These are phyloP conservation scores for Thelonectria rubi DNA, from an alignment of 2,329 filamentous ascomycete genomes.

Conservation along the genomic window DNA sequence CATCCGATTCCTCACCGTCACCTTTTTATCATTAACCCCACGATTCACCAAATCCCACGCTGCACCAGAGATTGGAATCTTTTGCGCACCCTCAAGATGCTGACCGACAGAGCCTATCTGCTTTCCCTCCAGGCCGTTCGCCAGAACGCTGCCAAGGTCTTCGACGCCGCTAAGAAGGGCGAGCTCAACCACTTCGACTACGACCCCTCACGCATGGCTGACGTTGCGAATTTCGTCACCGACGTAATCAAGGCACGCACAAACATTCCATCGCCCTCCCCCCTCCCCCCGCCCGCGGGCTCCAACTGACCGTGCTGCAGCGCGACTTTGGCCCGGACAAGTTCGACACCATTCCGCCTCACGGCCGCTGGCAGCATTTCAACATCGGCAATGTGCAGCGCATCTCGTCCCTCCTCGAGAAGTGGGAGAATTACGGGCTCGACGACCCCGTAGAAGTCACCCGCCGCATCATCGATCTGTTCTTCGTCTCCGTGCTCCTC, in stretches of 20 bases:
- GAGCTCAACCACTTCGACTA: slow-evolving; percentile 55
- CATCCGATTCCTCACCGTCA: neutral
- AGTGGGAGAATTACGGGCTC: slow-evolving; percentile 53
- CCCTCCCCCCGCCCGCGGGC: neutral
- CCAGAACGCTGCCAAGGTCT: slow-evolving; percentile 46
- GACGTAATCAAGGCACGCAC: slow-evolving; percentile 52
- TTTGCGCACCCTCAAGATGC: slow-evolving; percentile 2
- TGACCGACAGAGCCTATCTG: slow-evolving; percentile 44
- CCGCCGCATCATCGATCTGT: slow-evolving; percentile 66
- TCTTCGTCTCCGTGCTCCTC: slow-evolving; percentile 67
- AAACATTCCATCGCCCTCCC: neutral
- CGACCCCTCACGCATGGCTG: slow-evolving; percentile 48
- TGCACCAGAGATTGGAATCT: neutral
- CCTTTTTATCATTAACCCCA: neutral
- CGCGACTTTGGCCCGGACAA: slow-evolving; percentile 60
- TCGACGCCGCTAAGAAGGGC: slow-evolving; percentile 49
- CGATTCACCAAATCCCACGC: too few species aligned
- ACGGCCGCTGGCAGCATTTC: slow-evolving; percentile 71
- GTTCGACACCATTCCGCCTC: slow-evolving; percentile 59
- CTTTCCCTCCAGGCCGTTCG: slow-evolving; percentile 49
- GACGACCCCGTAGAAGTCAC: slow-evolving; percentile 57
- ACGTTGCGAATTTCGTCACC: slow-evolving; percentile 54
- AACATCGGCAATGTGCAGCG: slow-evolving; percentile 64
- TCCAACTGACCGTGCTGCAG: slow-evolving; percentile 39
- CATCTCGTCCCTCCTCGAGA: slow-evolving; percentile 53